Conservation (phyloP, 352 stramenopile genomes). For the Pythium biforme region DNA sequence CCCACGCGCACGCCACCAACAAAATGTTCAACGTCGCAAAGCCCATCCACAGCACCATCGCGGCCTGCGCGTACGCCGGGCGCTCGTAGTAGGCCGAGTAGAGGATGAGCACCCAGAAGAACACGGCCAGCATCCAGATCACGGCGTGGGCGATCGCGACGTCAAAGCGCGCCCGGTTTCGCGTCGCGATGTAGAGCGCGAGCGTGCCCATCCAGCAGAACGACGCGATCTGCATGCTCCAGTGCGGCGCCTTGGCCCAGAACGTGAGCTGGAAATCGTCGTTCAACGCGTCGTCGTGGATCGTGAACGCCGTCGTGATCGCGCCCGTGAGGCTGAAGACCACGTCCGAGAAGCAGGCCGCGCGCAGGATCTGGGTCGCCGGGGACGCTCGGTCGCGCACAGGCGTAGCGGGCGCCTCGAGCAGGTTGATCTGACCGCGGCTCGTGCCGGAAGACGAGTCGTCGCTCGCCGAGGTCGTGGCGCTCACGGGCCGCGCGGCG, state of each 20-base stretch:
- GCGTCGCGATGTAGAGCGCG: constrained; percentile 68
- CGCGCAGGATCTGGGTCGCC: constrained; percentile 62
- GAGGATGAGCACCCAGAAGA: constrained; percentile 75
- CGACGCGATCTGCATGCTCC: constrained; percentile 72
- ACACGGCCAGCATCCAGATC: constrained; percentile 75
- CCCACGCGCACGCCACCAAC: constrained; percentile 57
- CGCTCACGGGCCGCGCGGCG: constrained; percentile 11
- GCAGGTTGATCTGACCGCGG: constrained; percentile 23
- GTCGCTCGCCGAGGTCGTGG: constrained; percentile 5
- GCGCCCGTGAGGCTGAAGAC: constrained; percentile 64
- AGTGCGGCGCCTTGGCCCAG: constrained; percentile 67
- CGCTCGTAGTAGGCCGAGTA: constrained; percentile 65
- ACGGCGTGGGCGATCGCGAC: constrained; percentile 71
- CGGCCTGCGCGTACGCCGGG: constrained; percentile 39
- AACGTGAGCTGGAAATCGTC: constrained; percentile 65
- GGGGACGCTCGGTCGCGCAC: constrained; percentile 33
- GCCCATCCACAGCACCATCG: constrained; percentile 74
- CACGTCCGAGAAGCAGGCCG: constrained; percentile 70
- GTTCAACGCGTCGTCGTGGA: constrained; percentile 34
- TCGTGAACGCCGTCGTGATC: constrained; percentile 50
- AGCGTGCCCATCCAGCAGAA: constrained; percentile 80
- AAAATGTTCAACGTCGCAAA: constrained; percentile 59
- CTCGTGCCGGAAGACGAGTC: constrained; percentile 10
- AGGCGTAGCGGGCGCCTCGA: constrained; percentile 13
- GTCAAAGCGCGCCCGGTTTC: constrained; percentile 56